phyloP scores from a whole-genome alignment of 495 filamentous ascomycete species.

The Lasiosphaeria hispida region DNA sequence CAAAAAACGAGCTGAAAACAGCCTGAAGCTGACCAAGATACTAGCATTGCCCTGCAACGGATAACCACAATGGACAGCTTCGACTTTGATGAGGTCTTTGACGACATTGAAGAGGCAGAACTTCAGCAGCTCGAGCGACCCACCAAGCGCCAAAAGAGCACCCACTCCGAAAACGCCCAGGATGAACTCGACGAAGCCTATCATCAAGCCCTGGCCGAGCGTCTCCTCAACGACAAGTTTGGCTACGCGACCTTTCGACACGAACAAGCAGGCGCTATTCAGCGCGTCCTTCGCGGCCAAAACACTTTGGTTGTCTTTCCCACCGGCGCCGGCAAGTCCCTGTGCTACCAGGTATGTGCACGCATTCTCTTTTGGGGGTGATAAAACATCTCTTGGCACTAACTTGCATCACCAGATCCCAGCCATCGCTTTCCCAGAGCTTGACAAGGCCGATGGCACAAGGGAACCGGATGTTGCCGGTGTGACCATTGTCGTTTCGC shows the following conservation, averaged over 20 bases:
- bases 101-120: constrained; percentile 21
- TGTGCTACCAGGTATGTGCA: constrained; percentile 46
- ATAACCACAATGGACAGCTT: constrained; percentile 11
- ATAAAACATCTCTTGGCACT: too few relatives aligned
- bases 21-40: too few relatives aligned
- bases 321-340: constrained; percentile 58
- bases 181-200: constrained; percentile 2
- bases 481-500: constrained; percentile 54
- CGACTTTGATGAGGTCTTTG: constrained; percentile 25
- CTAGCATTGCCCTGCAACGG: too few relatives aligned
- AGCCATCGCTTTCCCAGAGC: constrained; percentile 50
- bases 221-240: constrained; percentile 43
- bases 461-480: constrained; percentile 31
- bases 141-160: constrained; percentile 2
- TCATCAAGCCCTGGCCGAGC: constrained; percentile 14
- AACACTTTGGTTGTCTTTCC: constrained; percentile 57
- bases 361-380: too few relatives aligned
- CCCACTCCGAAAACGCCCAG: background rate
- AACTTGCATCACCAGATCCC: constrained; percentile 41
- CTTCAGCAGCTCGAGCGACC: constrained; percentile 20
- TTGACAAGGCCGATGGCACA: constrained; percentile 33
- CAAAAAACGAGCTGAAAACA: too few relatives aligned
- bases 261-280: constrained; percentile 54
- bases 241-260: constrained; percentile 48
- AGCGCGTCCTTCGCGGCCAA: constrained; percentile 48